phyloP scores from a whole-genome alignment of 345 rosid genomes.

The Arabidopsis arenosa region DNA sequence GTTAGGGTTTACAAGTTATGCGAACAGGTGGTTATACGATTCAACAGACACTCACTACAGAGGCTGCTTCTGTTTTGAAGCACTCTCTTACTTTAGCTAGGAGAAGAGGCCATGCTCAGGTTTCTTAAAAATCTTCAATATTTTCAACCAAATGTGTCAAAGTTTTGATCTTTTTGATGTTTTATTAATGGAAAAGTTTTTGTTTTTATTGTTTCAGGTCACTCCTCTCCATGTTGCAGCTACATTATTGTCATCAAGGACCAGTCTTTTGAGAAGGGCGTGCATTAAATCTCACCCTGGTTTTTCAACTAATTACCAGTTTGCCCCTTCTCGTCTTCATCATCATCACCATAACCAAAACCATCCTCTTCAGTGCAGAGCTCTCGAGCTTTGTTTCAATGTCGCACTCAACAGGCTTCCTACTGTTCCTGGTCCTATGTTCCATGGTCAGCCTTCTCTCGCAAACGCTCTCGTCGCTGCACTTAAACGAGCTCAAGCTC shows the following conservation, averaged over 20 bases:
- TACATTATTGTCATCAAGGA: slow-evolving; percentile 64
- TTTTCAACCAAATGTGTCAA: not conserved
- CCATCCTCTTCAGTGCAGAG: slow-evolving; percentile 75
- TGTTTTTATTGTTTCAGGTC: slow-evolving; percentile 42
- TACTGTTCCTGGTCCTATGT: slow-evolving; percentile 55
- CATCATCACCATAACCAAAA: slow-evolving; percentile 48
- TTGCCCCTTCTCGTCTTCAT: slow-evolving; percentile 46
- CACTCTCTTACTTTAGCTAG: slow-evolving; percentile 89
- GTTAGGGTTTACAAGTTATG: slow-evolving; percentile 78
- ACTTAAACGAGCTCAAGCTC: slow-evolving; percentile 84
- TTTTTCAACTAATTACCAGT: slow-evolving; percentile 47
- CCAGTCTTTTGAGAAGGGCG: slow-evolving; percentile 66
- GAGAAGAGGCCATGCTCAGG: slow-evolving; percentile 97
- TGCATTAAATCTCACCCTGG: slow-evolving; percentile 72
- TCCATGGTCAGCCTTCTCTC: slow-evolving; percentile 62
- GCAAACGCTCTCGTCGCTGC: slow-evolving; percentile 82
- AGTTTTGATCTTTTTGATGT: slow-evolving; percentile 25
- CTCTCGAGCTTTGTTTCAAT: slow-evolving; percentile 85
- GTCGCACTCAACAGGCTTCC: slow-evolving; percentile 84
- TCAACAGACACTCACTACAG: slow-evolving; percentile 95
- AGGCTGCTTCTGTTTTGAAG: slow-evolving; percentile 98
- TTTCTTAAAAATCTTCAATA: not conserved
- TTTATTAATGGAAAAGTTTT: slow-evolving; percentile 20
- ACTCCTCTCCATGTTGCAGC: slow-evolving; percentile 91
- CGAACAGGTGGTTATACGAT: slow-evolving; percentile 93